phyloP scores from a whole-genome alignment of 768 basidiomycete species.

The Aureoboletus auriporus region DNA sequence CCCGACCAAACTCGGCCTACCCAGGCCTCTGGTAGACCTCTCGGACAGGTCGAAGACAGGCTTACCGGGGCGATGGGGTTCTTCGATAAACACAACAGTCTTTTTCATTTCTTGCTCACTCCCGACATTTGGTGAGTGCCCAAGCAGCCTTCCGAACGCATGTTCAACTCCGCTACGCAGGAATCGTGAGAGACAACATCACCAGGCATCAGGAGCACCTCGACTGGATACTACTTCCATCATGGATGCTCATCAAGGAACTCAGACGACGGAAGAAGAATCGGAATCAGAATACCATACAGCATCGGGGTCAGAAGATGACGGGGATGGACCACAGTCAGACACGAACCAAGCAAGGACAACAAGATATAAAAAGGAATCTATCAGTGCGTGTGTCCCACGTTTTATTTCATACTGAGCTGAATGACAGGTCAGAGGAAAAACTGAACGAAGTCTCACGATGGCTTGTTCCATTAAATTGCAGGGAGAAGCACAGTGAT shows the following conservation, averaged over 20 bases:
- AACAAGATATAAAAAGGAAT: not conserved
- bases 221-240: not conserved
- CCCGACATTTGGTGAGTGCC: not conserved
- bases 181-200: not conserved
- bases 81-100: not conserved
- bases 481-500: not conserved
- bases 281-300: no score
- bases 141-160: not conserved
- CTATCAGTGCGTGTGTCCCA: not conserved
- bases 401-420: not conserved
- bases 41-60: not conserved
- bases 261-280: no score
- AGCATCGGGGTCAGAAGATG: not conserved
- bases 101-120: not conserved
- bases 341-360: not conserved
- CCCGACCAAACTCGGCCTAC: not conserved
- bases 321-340: not conserved
- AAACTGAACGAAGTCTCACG: not conserved
- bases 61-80: not conserved
- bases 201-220: not conserved
- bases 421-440: not conserved
- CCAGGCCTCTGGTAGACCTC: not conserved
- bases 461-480: slow-evolving; percentile 2
- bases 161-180: not conserved
- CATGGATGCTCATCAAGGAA: no score